These are phyloP conservation scores for Metschnikowia picachoensis DNA, from an alignment of 805 yeast genomes.

Conservation along the genomic window DNA sequence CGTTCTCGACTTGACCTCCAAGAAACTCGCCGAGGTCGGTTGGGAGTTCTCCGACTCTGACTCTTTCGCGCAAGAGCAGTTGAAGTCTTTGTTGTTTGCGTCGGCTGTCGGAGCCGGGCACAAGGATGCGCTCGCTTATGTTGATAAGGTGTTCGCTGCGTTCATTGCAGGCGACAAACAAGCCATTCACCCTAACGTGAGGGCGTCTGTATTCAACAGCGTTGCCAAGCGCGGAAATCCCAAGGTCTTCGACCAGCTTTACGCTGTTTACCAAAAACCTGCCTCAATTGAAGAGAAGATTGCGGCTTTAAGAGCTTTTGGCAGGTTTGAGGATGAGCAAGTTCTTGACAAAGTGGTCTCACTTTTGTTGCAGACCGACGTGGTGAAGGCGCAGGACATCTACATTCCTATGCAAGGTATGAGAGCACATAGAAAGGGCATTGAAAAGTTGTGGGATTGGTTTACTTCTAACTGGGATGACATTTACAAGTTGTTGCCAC, in stretches of 20 bases:
- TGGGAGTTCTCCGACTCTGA: constrained; percentile 57
- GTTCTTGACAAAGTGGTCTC: constrained; percentile 54
- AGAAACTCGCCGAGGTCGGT: constrained; percentile 55
- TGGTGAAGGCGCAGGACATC: constrained; percentile 66
- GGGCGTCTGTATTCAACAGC: constrained; percentile 60
- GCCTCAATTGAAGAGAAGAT: constrained; percentile 61
- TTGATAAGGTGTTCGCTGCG: constrained; percentile 47
- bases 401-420: constrained; percentile 75
- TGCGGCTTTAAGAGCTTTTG: constrained; percentile 66
- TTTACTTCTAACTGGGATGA: constrained; percentile 67
- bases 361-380: constrained; percentile 51
- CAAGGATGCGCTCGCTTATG: constrained; percentile 43
- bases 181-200: constrained; percentile 72
- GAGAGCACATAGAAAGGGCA: constrained; percentile 59
- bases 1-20: constrained; percentile 50
- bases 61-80: constrained; percentile 58
- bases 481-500: constrained; percentile 65
- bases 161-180: constrained; percentile 59
- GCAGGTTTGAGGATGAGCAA: constrained; percentile 52
- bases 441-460: constrained; percentile 73
- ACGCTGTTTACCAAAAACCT: constrained; percentile 58
- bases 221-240: constrained; percentile 64
- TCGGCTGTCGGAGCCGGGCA: constrained; percentile 56
- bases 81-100: constrained; percentile 61
- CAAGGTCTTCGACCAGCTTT: constrained; percentile 59